Evolutionary conservation across 441 rosid species (phyloP).

Genomic region (Brassica hybrid): DNA sequence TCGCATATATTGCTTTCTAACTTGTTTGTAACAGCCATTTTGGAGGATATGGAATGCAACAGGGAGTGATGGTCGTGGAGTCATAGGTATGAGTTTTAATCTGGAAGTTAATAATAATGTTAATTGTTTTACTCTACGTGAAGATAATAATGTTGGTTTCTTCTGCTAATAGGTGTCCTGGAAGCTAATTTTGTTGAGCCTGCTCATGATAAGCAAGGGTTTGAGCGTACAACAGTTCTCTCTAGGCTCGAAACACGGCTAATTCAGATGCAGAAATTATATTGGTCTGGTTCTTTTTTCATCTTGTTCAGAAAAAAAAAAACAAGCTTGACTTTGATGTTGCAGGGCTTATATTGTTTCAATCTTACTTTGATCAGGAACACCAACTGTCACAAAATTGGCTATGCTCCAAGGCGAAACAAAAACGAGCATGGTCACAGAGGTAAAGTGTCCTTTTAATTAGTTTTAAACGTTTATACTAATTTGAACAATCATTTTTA

Average conservation of each 20-base stretch:
- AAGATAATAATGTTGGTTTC: conserved; percentile 22
- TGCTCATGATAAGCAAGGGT: conserved; percentile 78
- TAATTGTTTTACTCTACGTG: background rate
- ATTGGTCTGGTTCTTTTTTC: conserved; percentile 60
- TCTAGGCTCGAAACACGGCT: conserved; percentile 61
- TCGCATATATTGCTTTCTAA: conserved; percentile 10
- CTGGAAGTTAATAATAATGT: conserved; percentile 16
- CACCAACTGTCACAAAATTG: conserved; percentile 68
- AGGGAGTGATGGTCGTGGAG: conserved; percentile 93
- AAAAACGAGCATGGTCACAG: conserved; percentile 41
- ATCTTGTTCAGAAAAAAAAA: background rate
- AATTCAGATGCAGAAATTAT: conserved; percentile 74
- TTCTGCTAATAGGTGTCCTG: conserved; percentile 64
- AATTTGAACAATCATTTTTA: too few species aligned
- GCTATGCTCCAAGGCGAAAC: conserved; percentile 69
- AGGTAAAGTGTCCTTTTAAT: conserved; percentile 44
- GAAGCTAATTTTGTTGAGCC: conserved; percentile 78
- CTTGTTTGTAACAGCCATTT: conserved; percentile 66
- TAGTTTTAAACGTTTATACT: background rate
- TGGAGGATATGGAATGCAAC: conserved; percentile 96
- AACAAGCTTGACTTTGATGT: background rate
- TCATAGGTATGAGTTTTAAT: conserved; percentile 64
- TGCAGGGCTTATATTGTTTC: background rate
- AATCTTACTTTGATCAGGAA: conserved; percentile 46
- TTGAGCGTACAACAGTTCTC: conserved; percentile 71